These are phyloP conservation scores for Marchantia polymorpha DNA, from an alignment of 225 moss, liverwort and hornwort genomes.

Conservation along the genomic window DNA sequence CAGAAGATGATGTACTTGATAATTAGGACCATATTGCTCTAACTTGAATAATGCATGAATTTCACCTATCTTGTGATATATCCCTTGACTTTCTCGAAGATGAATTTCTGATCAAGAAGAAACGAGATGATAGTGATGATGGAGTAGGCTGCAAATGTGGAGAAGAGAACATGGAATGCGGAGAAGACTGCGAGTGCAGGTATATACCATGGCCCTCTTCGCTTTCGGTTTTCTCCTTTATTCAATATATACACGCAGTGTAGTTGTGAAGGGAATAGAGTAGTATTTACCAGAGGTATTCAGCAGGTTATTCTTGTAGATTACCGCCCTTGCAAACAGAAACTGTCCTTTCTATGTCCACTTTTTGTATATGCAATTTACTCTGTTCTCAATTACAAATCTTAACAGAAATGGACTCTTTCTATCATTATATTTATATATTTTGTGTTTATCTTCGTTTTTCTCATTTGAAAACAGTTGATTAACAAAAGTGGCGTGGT, in stretches of 20 bases:
- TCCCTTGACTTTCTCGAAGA: conserved; percentile 56
- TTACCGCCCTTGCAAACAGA: no score
- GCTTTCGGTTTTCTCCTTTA: not conserved
- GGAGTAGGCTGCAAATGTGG: conserved; percentile 74
- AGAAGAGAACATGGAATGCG: conserved; percentile 50
- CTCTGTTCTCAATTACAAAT: no score
- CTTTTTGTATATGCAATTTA: no score
- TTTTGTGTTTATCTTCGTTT: not conserved
- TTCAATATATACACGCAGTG: not conserved
- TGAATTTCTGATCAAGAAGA: conserved; percentile 76
- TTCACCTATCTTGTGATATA: not conserved
- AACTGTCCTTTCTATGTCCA: no score
- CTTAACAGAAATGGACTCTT: no score
- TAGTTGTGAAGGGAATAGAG: no score
- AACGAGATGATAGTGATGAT: conserved; percentile 80
- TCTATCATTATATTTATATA: no score
- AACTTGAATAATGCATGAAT: not conserved
- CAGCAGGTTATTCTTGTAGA: no score
- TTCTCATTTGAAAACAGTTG: not conserved
- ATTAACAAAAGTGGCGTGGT: no score
- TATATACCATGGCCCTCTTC: conserved; percentile 13
- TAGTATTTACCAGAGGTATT: no score
- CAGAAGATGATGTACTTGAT: no score
- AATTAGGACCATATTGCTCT: no score
- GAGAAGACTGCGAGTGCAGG: conserved; percentile 86